Base-by-base conservation (phyloP, 257 asterid species). In the Agastache rugosa region DNA sequence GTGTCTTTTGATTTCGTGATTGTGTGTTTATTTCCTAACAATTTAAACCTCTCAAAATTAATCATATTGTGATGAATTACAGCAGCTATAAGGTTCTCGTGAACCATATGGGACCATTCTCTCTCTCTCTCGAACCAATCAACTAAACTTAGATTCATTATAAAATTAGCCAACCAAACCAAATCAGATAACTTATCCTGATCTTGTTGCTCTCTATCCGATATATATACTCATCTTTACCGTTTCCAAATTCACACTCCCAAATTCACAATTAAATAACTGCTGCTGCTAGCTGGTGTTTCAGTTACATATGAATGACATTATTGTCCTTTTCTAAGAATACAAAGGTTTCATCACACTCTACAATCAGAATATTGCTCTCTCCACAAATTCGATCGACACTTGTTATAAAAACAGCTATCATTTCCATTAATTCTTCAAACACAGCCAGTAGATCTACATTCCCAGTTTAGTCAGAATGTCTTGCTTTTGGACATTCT, bases 61-160 rank as follows among this genome's bases (percentile, higher is more conserved):
- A 50, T 54, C 71, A 69, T 16, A 68, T 10, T 3, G n/a, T 73
- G 65, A 68, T 62, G 69, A 74, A 47, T 67, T 50, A 0, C 63
- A 80, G 76, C 70, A 77, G 31, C 87, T 70, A 79, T 61, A 39
- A 39, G 48, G 34, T 42, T 80, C 89, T 63, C 92, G 92, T 85
- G 92, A 87, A 72, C 77, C 76, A 81, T 79, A 78, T 77, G 85
- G 86, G 83, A 48, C 54, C 82, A 81, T 23, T 50, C 56, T 17
- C 58, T 12, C 5, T 12, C 50, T 12, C 48, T 42, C 39, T 35
- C 39, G 4, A 31, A 31, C 7, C 8, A 31, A 4, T 31, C 37
- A 31, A 29, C 2, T 3, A 29, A 29, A 29, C 34, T 2, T 29
- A 29, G 34, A 4, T 8, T 68, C 63, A 17, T 25, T 31, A 60